Evolutionary conservation across 371 early-diverging fungal species (phyloP), one percentile per base, ranked within the genome.

Genomic region (Lichtheimia corymbifera): DNA sequence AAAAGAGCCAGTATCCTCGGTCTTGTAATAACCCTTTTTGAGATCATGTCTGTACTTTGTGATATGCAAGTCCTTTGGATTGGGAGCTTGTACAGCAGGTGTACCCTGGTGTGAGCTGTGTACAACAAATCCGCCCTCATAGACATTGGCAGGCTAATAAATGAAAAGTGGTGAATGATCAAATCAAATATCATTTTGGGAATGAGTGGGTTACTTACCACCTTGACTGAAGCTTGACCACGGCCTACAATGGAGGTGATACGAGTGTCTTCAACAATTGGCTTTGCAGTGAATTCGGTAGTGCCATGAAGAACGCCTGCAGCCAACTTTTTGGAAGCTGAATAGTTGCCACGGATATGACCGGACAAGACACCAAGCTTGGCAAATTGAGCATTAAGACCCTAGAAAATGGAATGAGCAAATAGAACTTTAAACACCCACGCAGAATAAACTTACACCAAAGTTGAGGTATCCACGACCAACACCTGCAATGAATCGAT

Each of bases 21-120:
- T n/a, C 61, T 63, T 67, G 56, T 63, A 67, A 50, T 67, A 67
- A 28, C 68, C 68, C 27, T 56, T 52, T 49, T 67, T 67, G 50
- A 55, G 50, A 35, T 63, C 55, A 5, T 47, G 63, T 50, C 62
- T 59, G 54, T 63, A 56, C 56, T 63, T 67, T 40, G 47, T 53
- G 44, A 67, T 50, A 50, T 67, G 68, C 43, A 67, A 15, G 40
- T 67, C 68, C 12, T 59, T 59, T 6, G 68, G 68, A 2, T 67
- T 30, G 18, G 68, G 63, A 6, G 68, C 68, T n/a, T 41, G 5
- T 5, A 67, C 58, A 15, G 28, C 42, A 28, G 63, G 63, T 4
- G 15, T 40, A 14, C 60, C 68, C n/a, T 45, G 44, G 24, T 60
- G 30, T 3, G 50, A 17, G 24, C 57, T 58, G 42, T 56, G 55